These are phyloP conservation scores for Chrysoporthe puriensis DNA, from an alignment of 2,329 filamentous ascomycete species.

Conservation along the genomic window DNA sequence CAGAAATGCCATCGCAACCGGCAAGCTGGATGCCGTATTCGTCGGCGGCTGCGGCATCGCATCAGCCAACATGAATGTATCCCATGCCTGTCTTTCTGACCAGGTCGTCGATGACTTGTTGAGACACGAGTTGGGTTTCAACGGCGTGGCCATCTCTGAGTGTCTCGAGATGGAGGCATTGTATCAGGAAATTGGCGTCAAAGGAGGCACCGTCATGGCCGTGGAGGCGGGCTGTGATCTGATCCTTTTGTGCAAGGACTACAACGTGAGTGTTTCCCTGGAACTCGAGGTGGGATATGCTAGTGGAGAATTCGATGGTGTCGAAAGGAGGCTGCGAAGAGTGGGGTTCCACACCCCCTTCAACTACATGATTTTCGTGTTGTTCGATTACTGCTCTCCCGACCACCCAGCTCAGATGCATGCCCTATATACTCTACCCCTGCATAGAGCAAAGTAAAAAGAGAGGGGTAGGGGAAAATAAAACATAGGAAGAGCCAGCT, in stretches of 20 bases:
- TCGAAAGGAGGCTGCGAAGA: background rate
- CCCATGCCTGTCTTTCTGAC: constrained; percentile 91
- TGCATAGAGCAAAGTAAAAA: too few species aligned
- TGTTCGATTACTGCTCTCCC: too few species aligned
- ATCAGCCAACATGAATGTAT: constrained; percentile 89
- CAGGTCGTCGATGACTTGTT: constrained; percentile 91
- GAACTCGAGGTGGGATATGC: background rate
- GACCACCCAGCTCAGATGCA: too few species aligned
- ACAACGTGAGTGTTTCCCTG: constrained; percentile 48
- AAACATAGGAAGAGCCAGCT: background rate
- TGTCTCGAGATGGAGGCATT: constrained; percentile 96
- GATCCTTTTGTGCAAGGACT: constrained; percentile 84
- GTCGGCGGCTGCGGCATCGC: constrained; percentile 93
- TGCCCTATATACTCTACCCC: too few species aligned
- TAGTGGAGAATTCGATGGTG: background rate
- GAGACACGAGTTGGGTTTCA: constrained; percentile 85
- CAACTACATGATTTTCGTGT: background rate
- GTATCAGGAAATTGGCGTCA: constrained; percentile 94
- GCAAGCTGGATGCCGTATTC: constrained; percentile 88
- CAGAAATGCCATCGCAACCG: constrained; percentile 83
- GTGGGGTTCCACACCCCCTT: background rate
- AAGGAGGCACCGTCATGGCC: constrained; percentile 95
- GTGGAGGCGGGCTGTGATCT: constrained; percentile 95
- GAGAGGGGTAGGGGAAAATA: too few species aligned
- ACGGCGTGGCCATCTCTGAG: constrained; percentile 91